Evolutionary conservation across 257 asterid genomes (phyloP).

Genomic region (Solanum chilense): DNA sequence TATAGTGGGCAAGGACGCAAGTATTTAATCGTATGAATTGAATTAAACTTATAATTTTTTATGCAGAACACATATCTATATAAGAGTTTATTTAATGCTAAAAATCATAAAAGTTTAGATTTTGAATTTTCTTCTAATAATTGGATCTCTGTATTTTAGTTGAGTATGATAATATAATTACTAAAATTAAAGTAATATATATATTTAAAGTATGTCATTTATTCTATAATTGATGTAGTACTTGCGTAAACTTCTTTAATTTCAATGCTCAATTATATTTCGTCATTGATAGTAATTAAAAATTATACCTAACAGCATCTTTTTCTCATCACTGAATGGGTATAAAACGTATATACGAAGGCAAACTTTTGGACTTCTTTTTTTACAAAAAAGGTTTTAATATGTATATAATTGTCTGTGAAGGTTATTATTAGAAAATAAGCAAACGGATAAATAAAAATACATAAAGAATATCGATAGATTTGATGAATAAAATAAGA

Average conservation of each 20-base stretch:
- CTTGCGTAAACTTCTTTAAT: neutral
- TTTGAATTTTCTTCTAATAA: neutral
- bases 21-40: neutral
- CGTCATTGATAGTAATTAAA: neutral
- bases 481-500: neutral
- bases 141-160: neutral
- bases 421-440: neutral
- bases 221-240: no score
- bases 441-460: neutral
- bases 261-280: neutral
- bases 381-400: no score
- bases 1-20: neutral
- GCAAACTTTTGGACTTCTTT: neutral
- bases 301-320: neutral
- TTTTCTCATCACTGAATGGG: neutral
- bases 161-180: neutral
- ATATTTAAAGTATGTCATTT: neutral
- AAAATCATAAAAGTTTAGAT: no score
- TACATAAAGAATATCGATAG: accelerated
- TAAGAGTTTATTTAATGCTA: neutral
- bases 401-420: neutral
- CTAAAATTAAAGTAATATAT: neutral
- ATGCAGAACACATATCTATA: neutral
- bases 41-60: neutral
- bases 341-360: neutral